Evolutionary conservation across 331 rosid genomes (phyloP), one percentile per base, ranked within the genome.

Genomic region (Malus hybrid): DNA sequence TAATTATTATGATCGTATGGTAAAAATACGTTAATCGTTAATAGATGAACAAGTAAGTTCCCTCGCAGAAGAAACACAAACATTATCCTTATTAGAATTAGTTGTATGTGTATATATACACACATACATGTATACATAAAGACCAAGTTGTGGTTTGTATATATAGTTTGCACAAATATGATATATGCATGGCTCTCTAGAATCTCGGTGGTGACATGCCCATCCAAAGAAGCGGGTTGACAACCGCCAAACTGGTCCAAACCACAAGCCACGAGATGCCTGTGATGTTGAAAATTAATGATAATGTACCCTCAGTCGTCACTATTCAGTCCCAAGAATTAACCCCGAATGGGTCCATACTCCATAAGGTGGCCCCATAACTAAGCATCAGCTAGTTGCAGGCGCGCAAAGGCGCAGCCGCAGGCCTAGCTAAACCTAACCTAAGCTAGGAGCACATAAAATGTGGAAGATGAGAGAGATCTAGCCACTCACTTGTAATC

Each of bases 241-340:
- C 71, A 63, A 85, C 92, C 91, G 94, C 92, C 97, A 91, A 89
- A 86, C 68, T 34, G 83, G 90, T 86, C 79, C 81, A 39, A 39
- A 39, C 46, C 46, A 39, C 48, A 83, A 83, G 55, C 97, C 97
- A 91, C 89, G 88, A 74, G 90, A 79, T 74, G 81, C 91, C 77
- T 83, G 86, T 58, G 84, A 30, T 75, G 53, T 32, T 13, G 32
- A 10, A 15, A 60, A 18, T 56, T 24, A 33, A 32, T 24, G 83
- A 80, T 84, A 80, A 70, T 30, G 19, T 68, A 66, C 16, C 75
- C 72, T 75, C 85, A 20, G 26, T 24, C 29, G 26, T 24, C 30
- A 58, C 6, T 20, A 58, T 4, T 58, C 1, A 58, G 57, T 52
- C 57, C 30, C 63, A 74, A 75, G 67, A 28, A 14, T 4, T 3